Evolutionary conservation across 192 early-diverging fungal genomes (phyloP), one percentile per base, ranked within the genome.

Genomic region (Umbelopsis sp.): DNA sequence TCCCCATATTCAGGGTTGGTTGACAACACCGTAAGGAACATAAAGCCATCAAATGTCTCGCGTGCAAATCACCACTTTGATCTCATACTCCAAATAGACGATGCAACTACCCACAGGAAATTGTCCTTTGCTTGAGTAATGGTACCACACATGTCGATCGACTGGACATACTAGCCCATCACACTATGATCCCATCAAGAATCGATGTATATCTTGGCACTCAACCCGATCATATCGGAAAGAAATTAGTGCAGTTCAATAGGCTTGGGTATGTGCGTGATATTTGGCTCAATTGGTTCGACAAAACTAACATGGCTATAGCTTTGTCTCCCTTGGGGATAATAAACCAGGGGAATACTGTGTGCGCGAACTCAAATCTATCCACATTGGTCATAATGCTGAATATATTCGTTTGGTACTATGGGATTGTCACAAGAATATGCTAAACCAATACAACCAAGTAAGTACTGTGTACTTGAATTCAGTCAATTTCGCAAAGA

Each of bases 361-460:
- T 45, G 86, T 86, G 12, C 78, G 92, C 21, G 93, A 94, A 71
- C 79, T 93, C n/a, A 91, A 91, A 74, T 91, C 91, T 0, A 87
- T 94, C 49, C 89, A 90, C 52, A 73, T 94, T 44, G 87, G 92
- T 53, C 85, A 83, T 26, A 80, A 87, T 34, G 87, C 88, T 45
- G 87, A 91, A 68, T 90, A 84, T 66, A 73, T 94, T 34, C 85
- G 92, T 65, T 74, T 94, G 8, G 84, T 91, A 1, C 76, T 90
- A 41, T 85, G 89, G 69, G 81, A 88, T 43, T 93, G 91, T 77
- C 81, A 91, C 74, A 79, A 87, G 71, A 94, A 94, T 75, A 74
- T 73, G 29, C 65, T 93, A 21, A 94, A 94, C 75, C 83, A 89
- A 21, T 90, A 90, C 71, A 92, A 94, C 72, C 92, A 93, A 79